Evolutionary conservation across 2,329 filamentous ascomycete genomes (phyloP).

Genomic region (Colletotrichum eremochloae): DNA sequence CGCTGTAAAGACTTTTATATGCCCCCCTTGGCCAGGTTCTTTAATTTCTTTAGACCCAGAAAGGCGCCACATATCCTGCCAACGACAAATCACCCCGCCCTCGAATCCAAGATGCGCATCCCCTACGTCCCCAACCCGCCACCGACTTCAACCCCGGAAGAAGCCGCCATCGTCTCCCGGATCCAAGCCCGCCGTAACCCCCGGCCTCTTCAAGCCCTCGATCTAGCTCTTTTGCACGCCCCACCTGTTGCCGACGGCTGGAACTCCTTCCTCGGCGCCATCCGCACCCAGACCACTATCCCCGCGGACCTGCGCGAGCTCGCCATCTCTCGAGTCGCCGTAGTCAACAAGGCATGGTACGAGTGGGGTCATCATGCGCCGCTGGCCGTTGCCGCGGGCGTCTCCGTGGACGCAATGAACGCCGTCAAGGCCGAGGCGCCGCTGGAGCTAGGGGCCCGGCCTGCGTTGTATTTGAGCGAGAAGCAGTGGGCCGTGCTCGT

Average conservation of each 20-base stretch:
- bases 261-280: slow-evolving; percentile 76
- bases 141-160: slow-evolving; percentile 57
- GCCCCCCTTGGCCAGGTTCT: slow-evolving; percentile 6
- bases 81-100: neutral
- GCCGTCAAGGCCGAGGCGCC: slow-evolving; percentile 54
- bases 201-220: slow-evolving; percentile 79
- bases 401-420: slow-evolving; percentile 65
- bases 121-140: slow-evolving; percentile 72
- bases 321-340: slow-evolving; percentile 84
- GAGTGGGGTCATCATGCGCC: slow-evolving; percentile 87
- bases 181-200: slow-evolving; percentile 76
- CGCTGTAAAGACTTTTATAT: neutral
- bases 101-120: slow-evolving; percentile 69
- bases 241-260: slow-evolving; percentile 82
- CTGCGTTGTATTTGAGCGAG: slow-evolving; percentile 61
- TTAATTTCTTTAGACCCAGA: slow-evolving; percentile 12
- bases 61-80: neutral
- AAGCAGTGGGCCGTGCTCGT: slow-evolving; percentile 77
- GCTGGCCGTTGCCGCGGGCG: slow-evolving; percentile 70
- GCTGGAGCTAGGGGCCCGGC: slow-evolving; percentile 47
- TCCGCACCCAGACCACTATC: slow-evolving; percentile 67
- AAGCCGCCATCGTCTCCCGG: slow-evolving; percentile 71
- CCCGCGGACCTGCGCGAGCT: slow-evolving; percentile 76
- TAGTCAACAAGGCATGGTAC: slow-evolving; percentile 85
- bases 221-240: slow-evolving; percentile 81